Percentiles rank a stretch among this genome's conserved stretches.
These are phyloP conservation scores for Emiliania huxleyi DNA, from an alignment of 78 protist genomes.

Conservation along the genomic window DNA sequence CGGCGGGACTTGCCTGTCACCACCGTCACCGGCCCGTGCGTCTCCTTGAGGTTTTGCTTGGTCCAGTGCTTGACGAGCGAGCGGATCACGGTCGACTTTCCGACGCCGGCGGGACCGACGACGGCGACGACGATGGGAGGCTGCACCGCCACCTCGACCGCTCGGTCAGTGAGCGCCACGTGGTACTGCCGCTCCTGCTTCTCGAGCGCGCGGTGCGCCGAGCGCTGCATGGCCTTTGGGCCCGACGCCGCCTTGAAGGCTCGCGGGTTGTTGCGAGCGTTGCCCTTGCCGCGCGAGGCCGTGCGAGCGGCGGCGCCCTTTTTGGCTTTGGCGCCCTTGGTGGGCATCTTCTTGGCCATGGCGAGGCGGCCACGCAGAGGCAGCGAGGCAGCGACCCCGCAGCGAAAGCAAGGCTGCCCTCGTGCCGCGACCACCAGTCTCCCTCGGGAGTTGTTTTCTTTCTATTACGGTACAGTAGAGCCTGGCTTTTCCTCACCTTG, in stretches of 20 bases:
- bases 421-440: too few relatives aligned
- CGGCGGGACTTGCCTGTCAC: constrained; percentile 81
- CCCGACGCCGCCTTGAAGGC: background rate
- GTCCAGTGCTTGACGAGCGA: constrained; percentile 95
- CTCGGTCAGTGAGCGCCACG: constrained; percentile 75
- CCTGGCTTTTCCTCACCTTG: too few relatives aligned
- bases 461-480: too few relatives aligned
- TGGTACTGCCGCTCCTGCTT: constrained; percentile 68
- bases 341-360: too few relatives aligned
- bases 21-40: constrained; percentile 55
- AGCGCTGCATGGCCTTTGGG: background rate
- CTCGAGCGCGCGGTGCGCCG: constrained; percentile 37
- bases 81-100: constrained; percentile 94
- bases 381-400: too few relatives aligned
- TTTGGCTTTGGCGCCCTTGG: constrained; percentile 11
- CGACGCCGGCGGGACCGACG: constrained; percentile 89
- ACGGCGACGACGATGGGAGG: constrained; percentile 92
- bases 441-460: too few relatives aligned
- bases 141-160: constrained; percentile 66
- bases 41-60: constrained; percentile 66
- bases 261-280: background rate
- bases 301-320: background rate
- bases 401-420: too few relatives aligned
- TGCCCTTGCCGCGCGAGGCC: background rate
- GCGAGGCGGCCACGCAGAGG: too few relatives aligned